Conservation (phyloP, 805 yeast species). For the Wickerhamiella occidentalis region DNA sequence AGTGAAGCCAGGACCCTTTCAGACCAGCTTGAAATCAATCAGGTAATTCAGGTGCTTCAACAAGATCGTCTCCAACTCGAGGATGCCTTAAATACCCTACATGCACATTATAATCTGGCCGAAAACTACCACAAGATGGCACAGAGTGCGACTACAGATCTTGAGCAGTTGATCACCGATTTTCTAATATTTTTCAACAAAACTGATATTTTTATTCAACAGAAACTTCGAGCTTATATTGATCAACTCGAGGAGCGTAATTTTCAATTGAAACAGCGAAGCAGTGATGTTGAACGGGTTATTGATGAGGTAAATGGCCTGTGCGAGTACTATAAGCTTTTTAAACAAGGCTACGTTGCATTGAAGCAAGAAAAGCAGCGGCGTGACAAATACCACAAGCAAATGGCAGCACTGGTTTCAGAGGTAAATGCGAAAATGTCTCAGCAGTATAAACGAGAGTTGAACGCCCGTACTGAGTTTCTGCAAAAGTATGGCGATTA, state of each 20-base stretch:
- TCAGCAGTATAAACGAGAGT: conserved; percentile 35
- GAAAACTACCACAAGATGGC: conserved; percentile 8
- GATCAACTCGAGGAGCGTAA: conserved; percentile 18
- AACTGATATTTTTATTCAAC: conserved; percentile 19
- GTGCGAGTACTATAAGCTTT: conserved; percentile 39
- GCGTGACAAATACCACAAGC: conserved; percentile 33
- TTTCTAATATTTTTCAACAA: conserved; percentile 10
- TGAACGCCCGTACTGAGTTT: conserved; percentile 34
- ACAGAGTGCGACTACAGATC: conserved; percentile 15
- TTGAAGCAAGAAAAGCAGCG: conserved; percentile 43
- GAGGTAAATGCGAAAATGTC: conserved; percentile 34
- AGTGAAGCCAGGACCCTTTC: conserved; percentile 34
- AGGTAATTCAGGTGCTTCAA: conserved; percentile 44
- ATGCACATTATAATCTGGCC: conserved; percentile 15
- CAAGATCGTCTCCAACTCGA: conserved; percentile 28
- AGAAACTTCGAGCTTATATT: conserved; percentile 16
- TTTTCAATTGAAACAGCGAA: conserved; percentile 20
- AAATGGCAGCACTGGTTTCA: conserved; percentile 32
- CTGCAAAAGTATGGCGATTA: conserved; percentile 39
- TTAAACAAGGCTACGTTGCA: conserved; percentile 40
- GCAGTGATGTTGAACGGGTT: conserved; percentile 24
- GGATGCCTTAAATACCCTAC: conserved; percentile 19
- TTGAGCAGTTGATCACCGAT: conserved; percentile 16
- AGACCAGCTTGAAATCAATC: conserved; percentile 34
- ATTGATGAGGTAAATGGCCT: conserved; percentile 32